Evolutionary conservation across 2,329 filamentous ascomycete species (phyloP).

Genomic region (Aspergillus sp.): DNA sequence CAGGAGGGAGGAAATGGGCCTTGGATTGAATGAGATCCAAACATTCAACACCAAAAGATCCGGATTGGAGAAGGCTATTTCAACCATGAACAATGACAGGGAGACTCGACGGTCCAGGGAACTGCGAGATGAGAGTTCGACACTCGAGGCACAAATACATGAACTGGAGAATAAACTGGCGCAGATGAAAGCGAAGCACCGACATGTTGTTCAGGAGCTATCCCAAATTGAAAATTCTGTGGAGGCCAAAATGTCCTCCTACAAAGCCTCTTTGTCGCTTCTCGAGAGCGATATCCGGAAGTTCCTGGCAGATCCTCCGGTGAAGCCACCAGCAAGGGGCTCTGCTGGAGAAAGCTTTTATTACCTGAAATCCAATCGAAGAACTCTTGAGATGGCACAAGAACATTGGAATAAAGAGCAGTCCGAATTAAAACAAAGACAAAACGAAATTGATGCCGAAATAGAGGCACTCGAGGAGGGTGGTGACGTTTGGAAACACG

Average conservation of each 20-base stretch:
- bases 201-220: constrained; percentile 53
- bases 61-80: constrained; percentile 53
- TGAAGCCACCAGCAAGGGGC: constrained; percentile 36
- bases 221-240: constrained; percentile 56
- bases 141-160: constrained; percentile 57
- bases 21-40: constrained; percentile 52
- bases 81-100: constrained; percentile 48
- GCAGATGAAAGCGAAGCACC: constrained; percentile 56
- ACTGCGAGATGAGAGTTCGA: constrained; percentile 52
- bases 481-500: constrained; percentile 58
- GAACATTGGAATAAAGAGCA: constrained; percentile 57
- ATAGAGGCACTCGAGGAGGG: constrained; percentile 60
- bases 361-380: constrained; percentile 54
- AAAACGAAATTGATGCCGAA: constrained; percentile 52
- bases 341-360: constrained; percentile 46
- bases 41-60: constrained; percentile 51
- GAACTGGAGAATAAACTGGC: constrained; percentile 57
- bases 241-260: constrained; percentile 60
- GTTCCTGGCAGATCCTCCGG: constrained; percentile 53
- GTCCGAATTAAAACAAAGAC: constrained; percentile 44
- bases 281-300: constrained; percentile 55
- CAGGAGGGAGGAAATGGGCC: constrained; percentile 46
- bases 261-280: constrained; percentile 55
- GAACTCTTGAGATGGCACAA: constrained; percentile 61
- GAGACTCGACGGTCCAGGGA: constrained; percentile 45